phyloP scores from a whole-genome alignment of 1,139 yeast species.

The Suhomyces atakaporum region DNA sequence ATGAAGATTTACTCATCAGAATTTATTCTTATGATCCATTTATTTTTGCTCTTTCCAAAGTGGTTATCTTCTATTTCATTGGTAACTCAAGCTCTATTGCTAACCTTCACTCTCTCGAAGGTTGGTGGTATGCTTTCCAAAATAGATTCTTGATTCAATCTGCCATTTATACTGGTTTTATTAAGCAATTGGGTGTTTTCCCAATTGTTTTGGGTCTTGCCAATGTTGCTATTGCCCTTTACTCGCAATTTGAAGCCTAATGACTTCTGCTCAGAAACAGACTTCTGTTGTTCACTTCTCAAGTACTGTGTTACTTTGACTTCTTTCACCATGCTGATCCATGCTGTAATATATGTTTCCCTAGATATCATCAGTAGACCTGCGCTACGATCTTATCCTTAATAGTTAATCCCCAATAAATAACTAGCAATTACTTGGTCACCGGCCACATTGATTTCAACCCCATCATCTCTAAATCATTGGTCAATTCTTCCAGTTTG shows the following conservation, averaged over 20 bases:
- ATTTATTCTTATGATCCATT: constrained; percentile 58
- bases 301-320: constrained; percentile 12
- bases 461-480: constrained; percentile 43
- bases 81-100: constrained; percentile 28
- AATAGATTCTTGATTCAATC: constrained; percentile 41
- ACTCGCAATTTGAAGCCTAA: constrained; percentile 40
- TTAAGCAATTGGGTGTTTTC: constrained; percentile 45
- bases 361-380: not conserved
- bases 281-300: constrained; percentile 10
- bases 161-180: constrained; percentile 39
- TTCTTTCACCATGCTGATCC: constrained; percentile 6
- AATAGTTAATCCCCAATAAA: not conserved
- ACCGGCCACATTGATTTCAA: constrained; percentile 40
- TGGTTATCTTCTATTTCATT: constrained; percentile 48
- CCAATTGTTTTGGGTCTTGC: constrained; percentile 51
- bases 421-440: constrained; percentile 1
- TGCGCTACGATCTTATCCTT: not conserved
- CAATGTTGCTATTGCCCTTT: constrained; percentile 51
- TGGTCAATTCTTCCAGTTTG: constrained; percentile 34
- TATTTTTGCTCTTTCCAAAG: constrained; percentile 54
- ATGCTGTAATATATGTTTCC: constrained; percentile 11
- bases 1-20: constrained; percentile 34
- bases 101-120: constrained; percentile 27
- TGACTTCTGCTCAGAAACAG: no score
- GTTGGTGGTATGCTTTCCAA: constrained; percentile 37